These are phyloP conservation scores for Pichia sp. DNA, from an alignment of 1,139 yeast genomes.

Conservation along the genomic window DNA sequence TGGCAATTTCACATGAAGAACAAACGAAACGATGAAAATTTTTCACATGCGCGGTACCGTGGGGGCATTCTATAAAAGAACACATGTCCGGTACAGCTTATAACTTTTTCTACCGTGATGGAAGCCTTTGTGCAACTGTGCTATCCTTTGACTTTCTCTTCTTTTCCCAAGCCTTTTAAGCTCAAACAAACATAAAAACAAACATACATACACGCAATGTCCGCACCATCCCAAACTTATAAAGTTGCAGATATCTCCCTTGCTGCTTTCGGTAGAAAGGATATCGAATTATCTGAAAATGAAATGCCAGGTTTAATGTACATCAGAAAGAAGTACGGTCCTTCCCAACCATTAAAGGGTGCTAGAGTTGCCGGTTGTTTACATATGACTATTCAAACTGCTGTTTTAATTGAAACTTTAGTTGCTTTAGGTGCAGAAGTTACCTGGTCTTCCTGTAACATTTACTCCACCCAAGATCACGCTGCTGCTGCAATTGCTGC, in stretches of 20 bases:
- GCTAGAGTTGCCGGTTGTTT: conserved; percentile 99
- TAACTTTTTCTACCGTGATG: too few species aligned
- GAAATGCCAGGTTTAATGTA: conserved; percentile 99
- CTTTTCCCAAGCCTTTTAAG: too few species aligned
- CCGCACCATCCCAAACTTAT: conserved; percentile 64
- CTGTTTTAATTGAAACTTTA: conserved; percentile 96
- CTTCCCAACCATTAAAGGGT: conserved; percentile 92
- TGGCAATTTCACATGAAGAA: too few species aligned
- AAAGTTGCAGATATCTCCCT: conserved; percentile 98
- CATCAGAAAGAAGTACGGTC: conserved; percentile 90
- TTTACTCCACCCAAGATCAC: conserved; percentile 98
- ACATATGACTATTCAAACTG: conserved; percentile 99
- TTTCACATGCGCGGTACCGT: too few species aligned
- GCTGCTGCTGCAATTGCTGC: conserved; percentile 99
- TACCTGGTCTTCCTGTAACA: conserved; percentile 99
- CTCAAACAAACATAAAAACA: too few species aligned
- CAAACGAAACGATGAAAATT: too few species aligned
- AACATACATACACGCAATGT: conserved; percentile 32
- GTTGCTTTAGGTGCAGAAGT: conserved; percentile 99
- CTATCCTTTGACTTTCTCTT: not conserved
- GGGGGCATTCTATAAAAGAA: too few species aligned
- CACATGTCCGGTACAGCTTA: too few species aligned
- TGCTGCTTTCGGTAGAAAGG: conserved; percentile 99
- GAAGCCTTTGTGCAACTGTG: too few species aligned
- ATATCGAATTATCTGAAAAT: conserved; percentile 97